Evolutionary conservation across 768 basidiomycete species (phyloP), one percentile per base, ranked within the genome.

Genomic region (Tulasnella sp.): DNA sequence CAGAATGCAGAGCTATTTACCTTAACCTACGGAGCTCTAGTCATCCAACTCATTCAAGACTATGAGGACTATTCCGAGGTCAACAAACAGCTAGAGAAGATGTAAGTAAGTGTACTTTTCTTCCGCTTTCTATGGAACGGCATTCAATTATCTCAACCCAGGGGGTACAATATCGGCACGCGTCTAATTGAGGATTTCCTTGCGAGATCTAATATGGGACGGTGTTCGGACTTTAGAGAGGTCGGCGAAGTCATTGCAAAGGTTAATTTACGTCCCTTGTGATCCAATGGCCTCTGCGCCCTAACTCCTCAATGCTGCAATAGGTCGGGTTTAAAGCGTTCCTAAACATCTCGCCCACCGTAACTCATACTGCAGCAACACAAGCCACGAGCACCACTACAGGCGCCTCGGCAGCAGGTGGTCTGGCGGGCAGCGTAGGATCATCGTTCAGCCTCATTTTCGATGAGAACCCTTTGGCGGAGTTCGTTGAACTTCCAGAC

Each of bases 251-350:
- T 98, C 80, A 90, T 98, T 22, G 91, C 97, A 7, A 98, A 98
- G 90, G 97, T 96, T 81, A 80, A 88, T 85, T 40, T 37, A 31
- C 58, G 11, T 73, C 74, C 46, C 34, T 41, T 75, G 31, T 9
- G 12, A 31, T 11, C 12, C 81, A 37, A 42, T 72, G 28, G 22
- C 2, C 34, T 80, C 31, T 64, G 42, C 48, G 37, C 74, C n/a
- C 37, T 72, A 8, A 69, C 42, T 20, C 22, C 11, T 42, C 60
- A 37, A 50, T 72, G 54, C 24, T 20, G 44, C 46, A n/a, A 44
- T 84, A 98, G 97, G 95, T 99, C 82, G 98, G 96, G 34, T 99
- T 99, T 89, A 98, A 98, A 86, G 93, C 96, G 5, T 98, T 99
- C 86, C 88, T 99, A 77, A 98, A 98, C 85, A 93, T 98, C 83